Base-by-base conservation (phyloP, 2,329 filamentous ascomycete genomes). In the Beauveria bassiana region DNA sequence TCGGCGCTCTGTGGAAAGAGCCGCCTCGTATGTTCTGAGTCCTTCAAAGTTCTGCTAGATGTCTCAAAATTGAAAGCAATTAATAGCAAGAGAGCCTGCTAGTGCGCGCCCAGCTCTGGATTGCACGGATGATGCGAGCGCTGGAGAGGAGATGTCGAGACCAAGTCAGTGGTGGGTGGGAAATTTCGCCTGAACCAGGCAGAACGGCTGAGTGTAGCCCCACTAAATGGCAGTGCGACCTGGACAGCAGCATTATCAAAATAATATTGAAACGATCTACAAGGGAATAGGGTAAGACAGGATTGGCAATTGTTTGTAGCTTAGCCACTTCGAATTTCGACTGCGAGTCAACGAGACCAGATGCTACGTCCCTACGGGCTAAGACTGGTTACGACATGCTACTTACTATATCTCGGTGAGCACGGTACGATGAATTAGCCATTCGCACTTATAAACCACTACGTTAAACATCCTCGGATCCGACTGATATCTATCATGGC, bases 151-250 rank as follows among this genome's bases (percentile, higher is more conserved):
- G 43, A 49, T 43, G 56, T 20, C 34, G 18, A 43, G 38, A 51
- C 24, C 14, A 5, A 59, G 22, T 51, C 3, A n/a, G 18, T 28
- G 34, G 34, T 34, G 31, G 34, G 31, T 18, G 43, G 43, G 34
- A 59, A 59, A 59, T 59, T 59, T 50, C 18, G 22, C 22, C 43
- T 18, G 12, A 18, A 40, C 22, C 34, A 59, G 38, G 56, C 56
- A 59, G 22, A 24, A 59, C 56, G 46, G 56, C 56, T 59, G 46
- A 45, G 46, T 9, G 14, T 4, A n/a, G 55, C 55, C 55, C 55
- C 55, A 58, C 45, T 24, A 10, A 20, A 6, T 34, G 49, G 47
- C 47, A 50, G 34, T 38, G 34, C 34, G 2, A 38, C 34, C 14
- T 16, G 5, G 34, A 38, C 12, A 38, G 5, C 5, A 16, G 5